These are phyloP conservation scores for Psilocybe sp. DNA, from an alignment of 768 basidiomycete genomes.

Conservation along the genomic window DNA sequence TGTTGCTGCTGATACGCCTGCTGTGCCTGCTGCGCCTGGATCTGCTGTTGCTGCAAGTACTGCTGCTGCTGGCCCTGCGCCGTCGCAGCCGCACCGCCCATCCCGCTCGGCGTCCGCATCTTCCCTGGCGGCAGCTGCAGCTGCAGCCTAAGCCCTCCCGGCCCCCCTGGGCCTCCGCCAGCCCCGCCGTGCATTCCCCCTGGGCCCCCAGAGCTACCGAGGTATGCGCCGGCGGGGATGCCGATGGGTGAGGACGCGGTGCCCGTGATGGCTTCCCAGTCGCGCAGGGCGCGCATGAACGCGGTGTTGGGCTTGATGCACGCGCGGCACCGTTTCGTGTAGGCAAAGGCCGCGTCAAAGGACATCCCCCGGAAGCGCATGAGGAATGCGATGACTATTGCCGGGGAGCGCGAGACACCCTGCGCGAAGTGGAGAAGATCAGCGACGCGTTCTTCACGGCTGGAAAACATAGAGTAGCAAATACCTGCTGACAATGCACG, in stretches of 20 bases:
- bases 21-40: too few relatives aligned
- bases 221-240: background rate
- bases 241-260: background rate
- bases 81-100: too few relatives aligned
- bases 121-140: too few relatives aligned
- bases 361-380: constrained; percentile 73
- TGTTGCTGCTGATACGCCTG: too few relatives aligned
- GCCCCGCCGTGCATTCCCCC: too few relatives aligned
- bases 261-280: constrained; percentile 45
- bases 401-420: constrained; percentile 77
- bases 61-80: too few relatives aligned
- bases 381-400: constrained; percentile 80
- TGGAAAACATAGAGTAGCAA: constrained; percentile 13
- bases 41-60: too few relatives aligned
- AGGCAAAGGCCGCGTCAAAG: constrained; percentile 60
- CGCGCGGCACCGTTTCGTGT: constrained; percentile 62
- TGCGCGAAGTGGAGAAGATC: constrained; percentile 21
- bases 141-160: too few relatives aligned
- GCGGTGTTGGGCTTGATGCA: constrained; percentile 80
- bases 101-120: too few relatives aligned
- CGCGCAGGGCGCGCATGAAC: constrained; percentile 57
- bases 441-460: background rate
- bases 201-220: too few relatives aligned
- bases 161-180: too few relatives aligned
- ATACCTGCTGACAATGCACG: constrained; percentile 82